Evolutionary conservation across 139 green algal species (phyloP).

Genomic region (Volvox africanus): DNA sequence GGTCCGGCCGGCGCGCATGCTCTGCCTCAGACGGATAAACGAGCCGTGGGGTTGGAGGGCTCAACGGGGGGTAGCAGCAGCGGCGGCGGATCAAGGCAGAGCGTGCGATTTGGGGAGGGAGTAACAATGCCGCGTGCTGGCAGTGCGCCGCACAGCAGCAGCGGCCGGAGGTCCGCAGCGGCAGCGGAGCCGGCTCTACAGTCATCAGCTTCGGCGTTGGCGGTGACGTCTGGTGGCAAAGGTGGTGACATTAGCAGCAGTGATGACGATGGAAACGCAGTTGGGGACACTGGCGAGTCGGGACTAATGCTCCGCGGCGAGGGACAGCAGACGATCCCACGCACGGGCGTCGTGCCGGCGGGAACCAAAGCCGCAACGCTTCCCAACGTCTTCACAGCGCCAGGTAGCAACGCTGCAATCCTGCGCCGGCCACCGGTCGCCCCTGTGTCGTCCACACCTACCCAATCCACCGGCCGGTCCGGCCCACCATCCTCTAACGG

Average conservation of each 20-base stretch:
- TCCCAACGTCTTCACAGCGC: background rate
- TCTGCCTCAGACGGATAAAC: background rate
- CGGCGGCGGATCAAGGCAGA: background rate
- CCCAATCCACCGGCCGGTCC: background rate
- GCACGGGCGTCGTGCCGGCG: slow-evolving; percentile 23
- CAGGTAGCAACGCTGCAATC: background rate
- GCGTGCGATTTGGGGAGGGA: background rate
- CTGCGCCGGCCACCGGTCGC: background rate
- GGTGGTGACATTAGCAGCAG: background rate
- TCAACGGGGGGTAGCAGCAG: background rate
- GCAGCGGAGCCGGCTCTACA: background rate
- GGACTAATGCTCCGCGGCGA: background rate
- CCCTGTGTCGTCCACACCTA: background rate
- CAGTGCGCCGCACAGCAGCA: background rate
- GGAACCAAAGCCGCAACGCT: background rate
- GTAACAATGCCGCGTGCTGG: background rate
- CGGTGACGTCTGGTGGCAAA: background rate
- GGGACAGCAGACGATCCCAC: background rate
- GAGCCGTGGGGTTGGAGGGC: background rate
- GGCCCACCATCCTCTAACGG: background rate
- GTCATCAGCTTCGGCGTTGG: background rate
- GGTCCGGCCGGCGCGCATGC: slow-evolving; percentile 4
- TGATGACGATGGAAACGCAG: background rate
- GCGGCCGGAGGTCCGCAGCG: slow-evolving; percentile 20
- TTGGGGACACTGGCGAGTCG: background rate